Evolutionary conservation across 257 asterid genomes (phyloP).

Genomic region (Thymus quinquecostatus): DNA sequence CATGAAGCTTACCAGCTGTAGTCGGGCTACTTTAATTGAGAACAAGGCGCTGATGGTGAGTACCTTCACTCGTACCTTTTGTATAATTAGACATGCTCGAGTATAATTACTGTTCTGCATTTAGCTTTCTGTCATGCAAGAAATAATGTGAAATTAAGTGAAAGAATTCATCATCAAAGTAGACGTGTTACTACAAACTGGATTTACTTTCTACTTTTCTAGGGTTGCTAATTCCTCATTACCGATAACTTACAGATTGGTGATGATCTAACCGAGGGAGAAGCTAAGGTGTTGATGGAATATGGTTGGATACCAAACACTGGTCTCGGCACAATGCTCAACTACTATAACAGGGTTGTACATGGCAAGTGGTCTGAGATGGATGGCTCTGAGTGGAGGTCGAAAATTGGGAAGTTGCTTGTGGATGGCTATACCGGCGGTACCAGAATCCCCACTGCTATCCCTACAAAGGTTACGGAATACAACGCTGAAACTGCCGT

Average conservation of each 20-base stretch:
- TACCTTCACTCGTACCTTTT: slow-evolving; percentile 23
- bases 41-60: slow-evolving; percentile 77
- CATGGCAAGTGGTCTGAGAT: slow-evolving; percentile 69
- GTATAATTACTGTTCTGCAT: slow-evolving; percentile 19
- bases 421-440: slow-evolving; percentile 83
- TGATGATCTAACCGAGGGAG: slow-evolving; percentile 82
- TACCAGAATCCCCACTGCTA: slow-evolving; percentile 37
- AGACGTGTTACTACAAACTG: too few relatives aligned
- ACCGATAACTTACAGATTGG: slow-evolving; percentile 59
- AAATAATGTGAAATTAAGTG: not conserved
- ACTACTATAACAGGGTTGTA: slow-evolving; percentile 79
- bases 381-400: slow-evolving; percentile 78
- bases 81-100: slow-evolving; percentile 16
- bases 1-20: slow-evolving; percentile 83
- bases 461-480: slow-evolving; percentile 44
- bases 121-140: not conserved
- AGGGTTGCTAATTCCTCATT: not conserved
- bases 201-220: too few relatives aligned
- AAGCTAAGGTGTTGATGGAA: slow-evolving; percentile 70
- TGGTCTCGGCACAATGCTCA: slow-evolving; percentile 89
- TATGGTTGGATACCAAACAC: slow-evolving; percentile 90
- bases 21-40: slow-evolving; percentile 71
- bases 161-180: too few relatives aligned
- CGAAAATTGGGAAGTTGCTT: slow-evolving; percentile 82
- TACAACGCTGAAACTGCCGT: slow-evolving; percentile 35